phyloP scores from a whole-genome alignment of 2,329 filamentous ascomycete species.

The Ophiostoma novo-ulmi region DNA sequence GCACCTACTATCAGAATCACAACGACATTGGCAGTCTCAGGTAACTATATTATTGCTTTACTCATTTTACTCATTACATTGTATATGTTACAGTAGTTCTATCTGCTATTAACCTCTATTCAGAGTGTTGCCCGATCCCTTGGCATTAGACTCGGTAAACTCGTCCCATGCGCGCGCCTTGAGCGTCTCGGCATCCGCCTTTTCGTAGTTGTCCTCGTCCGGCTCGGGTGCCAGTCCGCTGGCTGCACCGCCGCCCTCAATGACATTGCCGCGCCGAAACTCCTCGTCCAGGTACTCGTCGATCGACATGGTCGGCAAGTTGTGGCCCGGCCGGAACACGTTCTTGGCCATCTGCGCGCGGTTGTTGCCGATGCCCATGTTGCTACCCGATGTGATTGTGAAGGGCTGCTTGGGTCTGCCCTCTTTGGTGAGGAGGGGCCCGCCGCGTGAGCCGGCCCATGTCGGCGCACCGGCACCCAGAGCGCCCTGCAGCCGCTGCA shows the following conservation, averaged over 20 bases:
- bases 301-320: constrained; percentile 93
- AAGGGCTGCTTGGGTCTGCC: constrained; percentile 90
- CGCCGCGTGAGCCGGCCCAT: constrained; percentile 19
- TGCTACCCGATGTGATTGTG: constrained; percentile 55
- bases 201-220: constrained; percentile 87
- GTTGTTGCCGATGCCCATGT: constrained; percentile 42
- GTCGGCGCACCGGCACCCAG: constrained; percentile 35
- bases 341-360: constrained; percentile 70
- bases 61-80: neutral
- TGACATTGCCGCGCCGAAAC: constrained; percentile 73
- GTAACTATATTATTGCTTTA: neutral
- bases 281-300: constrained; percentile 97
- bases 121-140: constrained; percentile 74
- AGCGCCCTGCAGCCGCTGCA: constrained; percentile 47
- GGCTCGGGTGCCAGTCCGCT: constrained; percentile 63
- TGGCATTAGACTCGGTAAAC: constrained; percentile 82
- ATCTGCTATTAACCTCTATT: constrained; percentile 58
- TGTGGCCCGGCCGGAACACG: constrained; percentile 88
- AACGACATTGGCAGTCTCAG: too few relatives aligned
- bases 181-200: constrained; percentile 81
- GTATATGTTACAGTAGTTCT: neutral
- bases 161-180: constrained; percentile 96
- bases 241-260: constrained; percentile 81
- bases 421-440: constrained; percentile 68
- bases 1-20: neutral